Evolutionary conservation across 768 basidiomycete species (phyloP).

Genomic region (Xerocomellus intermedius): DNA sequence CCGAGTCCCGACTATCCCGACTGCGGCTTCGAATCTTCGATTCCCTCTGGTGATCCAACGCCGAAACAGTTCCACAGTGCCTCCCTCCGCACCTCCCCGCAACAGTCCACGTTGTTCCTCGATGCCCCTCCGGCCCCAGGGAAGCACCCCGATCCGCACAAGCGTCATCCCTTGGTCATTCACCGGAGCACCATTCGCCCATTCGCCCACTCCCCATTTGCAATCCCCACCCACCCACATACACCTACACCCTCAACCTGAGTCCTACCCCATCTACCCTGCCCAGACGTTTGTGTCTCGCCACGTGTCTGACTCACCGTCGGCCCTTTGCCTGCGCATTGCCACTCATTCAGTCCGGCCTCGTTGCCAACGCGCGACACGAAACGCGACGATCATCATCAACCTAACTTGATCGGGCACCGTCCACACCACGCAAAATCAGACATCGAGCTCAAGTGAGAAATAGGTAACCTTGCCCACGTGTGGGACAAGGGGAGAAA

Average conservation of each 20-base stretch:
- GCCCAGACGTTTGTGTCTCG: background rate
- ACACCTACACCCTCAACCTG: conserved; percentile 22
- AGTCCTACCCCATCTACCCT: background rate
- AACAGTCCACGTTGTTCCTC: too few species aligned
- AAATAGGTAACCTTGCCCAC: background rate
- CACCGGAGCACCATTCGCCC: too few species aligned
- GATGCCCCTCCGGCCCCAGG: too few species aligned
- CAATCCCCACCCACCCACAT: conserved; percentile 6
- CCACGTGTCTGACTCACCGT: conserved; percentile 10
- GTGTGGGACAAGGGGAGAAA: conserved; percentile 1
- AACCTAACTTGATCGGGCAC: background rate
- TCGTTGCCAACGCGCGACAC: conserved; percentile 18
- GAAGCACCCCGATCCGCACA: too few species aligned
- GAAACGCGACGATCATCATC: background rate
- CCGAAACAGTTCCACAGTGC: too few species aligned
- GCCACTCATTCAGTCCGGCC: conserved; percentile 12
- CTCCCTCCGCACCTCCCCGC: too few species aligned
- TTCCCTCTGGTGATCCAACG: too few species aligned
- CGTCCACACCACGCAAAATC: background rate
- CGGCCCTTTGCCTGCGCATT: background rate
- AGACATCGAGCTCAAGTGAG: background rate
- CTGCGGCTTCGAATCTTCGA: too few species aligned
- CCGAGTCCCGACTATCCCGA: too few species aligned
- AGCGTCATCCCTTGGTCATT: too few species aligned
- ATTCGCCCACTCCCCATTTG: background rate